Evolutionary conservation across 257 asterid species (phyloP), one percentile per base, ranked within the genome.

Genomic region (Galeopsis tetrahit): DNA sequence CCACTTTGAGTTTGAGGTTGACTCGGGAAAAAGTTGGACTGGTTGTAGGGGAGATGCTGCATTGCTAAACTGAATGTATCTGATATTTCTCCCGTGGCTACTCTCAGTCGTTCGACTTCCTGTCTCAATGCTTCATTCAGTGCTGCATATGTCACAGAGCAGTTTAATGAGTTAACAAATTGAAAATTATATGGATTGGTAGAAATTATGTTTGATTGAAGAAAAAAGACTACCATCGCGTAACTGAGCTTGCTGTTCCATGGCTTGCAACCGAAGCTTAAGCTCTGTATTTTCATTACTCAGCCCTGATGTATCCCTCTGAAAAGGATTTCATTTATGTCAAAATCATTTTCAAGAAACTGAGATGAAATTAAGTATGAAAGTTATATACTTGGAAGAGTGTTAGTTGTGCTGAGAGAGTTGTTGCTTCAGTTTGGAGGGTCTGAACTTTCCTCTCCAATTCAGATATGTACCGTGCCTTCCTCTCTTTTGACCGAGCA

Each of bases 171-270:
- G 82, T 63, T 83, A 36, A 65, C 35, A 77, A 82, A 21, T n/a
- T n/a, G n/a, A 81, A 88, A 3, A 86, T 75, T 8, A 86, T 73
- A 21, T 61, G 15, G 52, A 7, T 40, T 14, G 17, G 1, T 53
- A 11, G 33, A 53, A 53, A 7, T 14, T 6, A 53, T 53, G 6
- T 53, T 53, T 17, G 60, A n/a, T 53, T 53, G 9, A 56, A 77
- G 63, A 69, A 75, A 73, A 52, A 7, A 0, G 38, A 10, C 69
- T 84, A 94, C 98, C 96, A 73, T 94, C 98, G n/a, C 96, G 96
- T 67, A 94, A 66, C 63, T 89, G 97, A 81, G 97, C 97, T 83
- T 94, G 98, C 70, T 94, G 97, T 85, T 94, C 98, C 96, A 94
- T 94, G 72, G 96, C 91, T 82, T 94, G 98, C 75, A 94, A 80